Conservation (phyloP, 2,329 filamentous ascomycete genomes). For the Helicocarpus griseus region DNA sequence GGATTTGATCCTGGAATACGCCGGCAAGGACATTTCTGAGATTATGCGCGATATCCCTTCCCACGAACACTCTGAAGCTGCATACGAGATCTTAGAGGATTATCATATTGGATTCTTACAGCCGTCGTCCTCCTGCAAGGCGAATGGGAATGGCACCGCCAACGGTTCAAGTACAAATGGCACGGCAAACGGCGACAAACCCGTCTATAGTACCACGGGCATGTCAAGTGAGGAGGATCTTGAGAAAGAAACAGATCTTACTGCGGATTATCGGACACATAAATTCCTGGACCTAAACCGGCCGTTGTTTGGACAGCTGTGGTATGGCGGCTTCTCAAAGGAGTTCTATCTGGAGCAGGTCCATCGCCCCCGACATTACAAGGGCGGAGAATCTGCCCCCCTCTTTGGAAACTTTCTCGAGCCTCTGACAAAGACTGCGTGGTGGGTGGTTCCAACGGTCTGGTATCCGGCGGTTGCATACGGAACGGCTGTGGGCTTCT, state of each 20-base stretch:
- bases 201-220: conserved; percentile 55
- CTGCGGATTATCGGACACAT: conserved; percentile 71
- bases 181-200: conserved; percentile 32
- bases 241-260: conserved; percentile 69
- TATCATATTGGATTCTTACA: conserved; percentile 72
- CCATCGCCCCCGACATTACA: conserved; percentile 91
- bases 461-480: conserved; percentile 79
- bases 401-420: conserved; percentile 98
- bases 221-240: conserved; percentile 86
- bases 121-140: conserved; percentile 47
- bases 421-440: conserved; percentile 87
- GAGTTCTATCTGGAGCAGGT: conserved; percentile 97
- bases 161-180: conserved; percentile 21
- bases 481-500: conserved; percentile 55
- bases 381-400: conserved; percentile 81
- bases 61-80: conserved; percentile 78
- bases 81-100: conserved; percentile 93
- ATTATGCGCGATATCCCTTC: conserved; percentile 77
- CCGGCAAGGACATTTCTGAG: conserved; percentile 70
- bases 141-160: conserved; percentile 29
- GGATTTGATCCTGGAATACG: conserved; percentile 82
- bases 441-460: conserved; percentile 76
- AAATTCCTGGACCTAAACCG: conserved; percentile 86
- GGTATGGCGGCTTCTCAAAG: conserved; percentile 78
- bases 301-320: conserved; percentile 80